phyloP scores from a whole-genome alignment of 208 protist species.

The Acanthamoeba rhysodes region DNA sequence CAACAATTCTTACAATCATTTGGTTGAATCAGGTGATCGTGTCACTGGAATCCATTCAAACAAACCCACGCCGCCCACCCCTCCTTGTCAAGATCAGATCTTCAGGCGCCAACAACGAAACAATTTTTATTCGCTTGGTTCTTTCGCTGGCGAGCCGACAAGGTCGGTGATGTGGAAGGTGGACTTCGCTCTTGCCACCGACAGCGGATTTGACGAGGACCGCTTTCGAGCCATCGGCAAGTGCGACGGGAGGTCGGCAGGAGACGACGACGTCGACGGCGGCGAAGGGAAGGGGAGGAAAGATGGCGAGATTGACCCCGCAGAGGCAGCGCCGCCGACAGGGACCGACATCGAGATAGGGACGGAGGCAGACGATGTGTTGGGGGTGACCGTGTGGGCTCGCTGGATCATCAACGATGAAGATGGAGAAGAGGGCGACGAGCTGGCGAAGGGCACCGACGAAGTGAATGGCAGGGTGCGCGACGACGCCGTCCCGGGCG shows the following conservation, averaged over 20 bases:
- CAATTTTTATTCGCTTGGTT: neutral
- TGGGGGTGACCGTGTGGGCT: neutral
- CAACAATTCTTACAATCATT: too few relatives aligned
- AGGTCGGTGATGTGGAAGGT: neutral
- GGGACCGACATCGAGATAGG: neutral
- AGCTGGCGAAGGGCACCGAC: neutral
- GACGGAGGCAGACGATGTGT: neutral
- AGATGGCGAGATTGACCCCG: neutral
- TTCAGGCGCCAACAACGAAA: neutral
- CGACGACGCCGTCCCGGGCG: neutral
- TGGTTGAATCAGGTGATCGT: too few relatives aligned
- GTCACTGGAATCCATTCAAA: too few relatives aligned
- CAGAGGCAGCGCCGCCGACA: neutral
- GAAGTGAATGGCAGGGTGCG: neutral
- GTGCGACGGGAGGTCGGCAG: neutral
- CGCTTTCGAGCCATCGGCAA: neutral
- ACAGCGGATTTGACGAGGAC: neutral
- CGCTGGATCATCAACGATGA: neutral
- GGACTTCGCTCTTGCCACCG: neutral
- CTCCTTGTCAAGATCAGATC: too few relatives aligned
- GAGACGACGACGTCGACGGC: conserved; percentile 2
- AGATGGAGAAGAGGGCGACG: neutral
- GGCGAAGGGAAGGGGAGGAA: conserved; percentile 22
- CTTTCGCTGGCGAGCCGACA: neutral
- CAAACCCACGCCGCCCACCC: too few relatives aligned